phyloP scores from a whole-genome alignment of 1,284 basidiomycete genomes.

The Clitocybe nebularis region DNA sequence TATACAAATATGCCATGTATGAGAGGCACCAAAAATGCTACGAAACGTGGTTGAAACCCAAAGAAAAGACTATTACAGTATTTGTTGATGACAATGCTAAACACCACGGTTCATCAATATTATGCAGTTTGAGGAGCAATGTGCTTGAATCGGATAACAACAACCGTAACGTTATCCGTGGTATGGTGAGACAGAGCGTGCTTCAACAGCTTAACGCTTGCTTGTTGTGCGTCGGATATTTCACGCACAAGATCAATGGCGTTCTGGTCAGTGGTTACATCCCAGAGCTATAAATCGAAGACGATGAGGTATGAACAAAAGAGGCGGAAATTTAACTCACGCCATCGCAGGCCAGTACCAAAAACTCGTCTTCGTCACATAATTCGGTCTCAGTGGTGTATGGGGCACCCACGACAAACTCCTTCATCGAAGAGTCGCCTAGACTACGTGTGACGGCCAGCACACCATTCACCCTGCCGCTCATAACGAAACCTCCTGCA shows the following conservation, averaged over 20 bases:
- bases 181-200: constrained; percentile 87
- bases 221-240: constrained; percentile 78
- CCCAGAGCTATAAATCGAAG: constrained; percentile 99
- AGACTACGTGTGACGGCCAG: constrained; percentile 94
- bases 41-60: no score
- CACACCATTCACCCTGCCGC: constrained; percentile 96
- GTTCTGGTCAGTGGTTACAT: constrained; percentile 89
- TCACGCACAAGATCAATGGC: constrained; percentile 85
- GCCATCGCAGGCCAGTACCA: constrained; percentile 97
- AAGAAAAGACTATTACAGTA: background rate
- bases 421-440: constrained; percentile 98
- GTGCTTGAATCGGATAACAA: constrained; percentile 72
- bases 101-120: no score
- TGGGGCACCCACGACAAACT: constrained; percentile 96
- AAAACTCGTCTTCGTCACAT: constrained; percentile 87
- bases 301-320: constrained; percentile 11
- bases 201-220: constrained; percentile 75
- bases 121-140: constrained; percentile 19
- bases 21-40: no score
- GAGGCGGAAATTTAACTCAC: constrained; percentile 46
- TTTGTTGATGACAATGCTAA: no score
- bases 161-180: constrained; percentile 86
- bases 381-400: constrained; percentile 97
- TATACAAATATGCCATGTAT: constrained; percentile 1
- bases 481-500: constrained; percentile 98